These are phyloP conservation scores for Tolypocladium tundrense DNA, from an alignment of 2,329 filamentous ascomycete species.

Conservation along the genomic window DNA sequence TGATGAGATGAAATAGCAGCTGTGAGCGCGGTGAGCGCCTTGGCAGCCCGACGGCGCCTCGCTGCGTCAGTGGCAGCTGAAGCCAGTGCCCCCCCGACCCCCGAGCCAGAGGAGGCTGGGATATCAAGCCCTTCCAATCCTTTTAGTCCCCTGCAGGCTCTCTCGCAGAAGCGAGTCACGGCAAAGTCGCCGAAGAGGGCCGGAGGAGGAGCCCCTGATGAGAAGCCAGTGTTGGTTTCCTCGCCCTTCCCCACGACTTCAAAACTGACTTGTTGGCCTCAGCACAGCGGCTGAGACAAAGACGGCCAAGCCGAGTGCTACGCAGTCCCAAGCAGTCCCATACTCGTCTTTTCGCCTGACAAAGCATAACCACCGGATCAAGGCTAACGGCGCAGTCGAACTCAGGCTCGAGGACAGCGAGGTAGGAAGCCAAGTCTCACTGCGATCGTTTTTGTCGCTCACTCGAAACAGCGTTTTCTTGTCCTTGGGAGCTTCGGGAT, in stretches of 20 bases:
- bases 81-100: slow-evolving; percentile 1
- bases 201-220: background rate
- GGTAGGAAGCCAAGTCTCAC: slow-evolving; percentile 20
- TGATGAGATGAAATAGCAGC: slow-evolving; percentile 6
- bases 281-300: background rate
- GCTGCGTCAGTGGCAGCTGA: slow-evolving; percentile 8
- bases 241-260: background rate
- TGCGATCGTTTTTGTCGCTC: slow-evolving; percentile 3
- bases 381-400: slow-evolving; percentile 26
- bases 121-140: slow-evolving; percentile 14
- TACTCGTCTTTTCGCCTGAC: slow-evolving; percentile 36
- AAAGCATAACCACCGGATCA: slow-evolving; percentile 31
- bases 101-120: slow-evolving; percentile 8
- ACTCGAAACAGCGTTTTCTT: slow-evolving; percentile 41
- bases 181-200: slow-evolving; percentile 10
- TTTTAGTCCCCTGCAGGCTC: slow-evolving; percentile 17
- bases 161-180: slow-evolving; percentile 3
- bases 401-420: slow-evolving; percentile 38
- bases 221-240: background rate
- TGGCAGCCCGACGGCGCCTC: slow-evolving; percentile 23
- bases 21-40: slow-evolving; percentile 25
- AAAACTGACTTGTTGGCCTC: background rate
- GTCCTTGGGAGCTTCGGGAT: slow-evolving; percentile 61
- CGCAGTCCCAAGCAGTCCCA: slow-evolving; percentile 12
- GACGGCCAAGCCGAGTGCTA: background rate